These are phyloP conservation scores for Micromonas pusilla DNA, from an alignment of 139 green algal genomes.

Conservation along the genomic window DNA sequence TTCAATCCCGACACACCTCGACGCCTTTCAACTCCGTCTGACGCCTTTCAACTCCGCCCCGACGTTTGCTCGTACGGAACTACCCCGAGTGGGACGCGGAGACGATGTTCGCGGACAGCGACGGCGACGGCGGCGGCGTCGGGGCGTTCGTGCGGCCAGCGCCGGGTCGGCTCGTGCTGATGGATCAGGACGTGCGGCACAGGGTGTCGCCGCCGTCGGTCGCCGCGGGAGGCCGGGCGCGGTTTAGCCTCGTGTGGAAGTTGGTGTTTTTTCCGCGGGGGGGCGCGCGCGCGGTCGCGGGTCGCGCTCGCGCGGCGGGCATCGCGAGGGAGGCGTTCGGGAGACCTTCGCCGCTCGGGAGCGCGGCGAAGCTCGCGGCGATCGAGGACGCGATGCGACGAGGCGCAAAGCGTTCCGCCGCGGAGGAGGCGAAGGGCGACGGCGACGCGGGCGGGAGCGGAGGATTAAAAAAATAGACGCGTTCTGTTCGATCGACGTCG, in stretches of 20 bases:
- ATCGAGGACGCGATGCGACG: background rate
- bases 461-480: too few species aligned
- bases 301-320: background rate
- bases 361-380: background rate
- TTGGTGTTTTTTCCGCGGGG: background rate
- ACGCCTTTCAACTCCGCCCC: too few species aligned
- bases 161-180: slow-evolving; percentile 15
- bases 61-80: too few species aligned
- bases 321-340: background rate
- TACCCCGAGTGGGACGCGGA: background rate
- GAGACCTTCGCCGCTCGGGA: background rate
- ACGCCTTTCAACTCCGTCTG: too few species aligned
- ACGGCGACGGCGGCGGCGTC: background rate
- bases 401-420: background rate
- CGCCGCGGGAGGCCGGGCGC: background rate
- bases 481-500: too few species aligned
- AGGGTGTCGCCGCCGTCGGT: background rate
- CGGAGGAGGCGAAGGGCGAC: background rate
- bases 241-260: slow-evolving; percentile 4
- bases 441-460: too few species aligned
- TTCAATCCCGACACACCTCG: too few species aligned
- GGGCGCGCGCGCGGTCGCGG: background rate
- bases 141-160: background rate
- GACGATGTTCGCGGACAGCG: slow-evolving; percentile 20
- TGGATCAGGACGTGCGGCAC: slow-evolving; percentile 19